These are phyloP conservation scores for Artemisia annua DNA, from an alignment of 129 eudicot species.

Conservation along the genomic window DNA sequence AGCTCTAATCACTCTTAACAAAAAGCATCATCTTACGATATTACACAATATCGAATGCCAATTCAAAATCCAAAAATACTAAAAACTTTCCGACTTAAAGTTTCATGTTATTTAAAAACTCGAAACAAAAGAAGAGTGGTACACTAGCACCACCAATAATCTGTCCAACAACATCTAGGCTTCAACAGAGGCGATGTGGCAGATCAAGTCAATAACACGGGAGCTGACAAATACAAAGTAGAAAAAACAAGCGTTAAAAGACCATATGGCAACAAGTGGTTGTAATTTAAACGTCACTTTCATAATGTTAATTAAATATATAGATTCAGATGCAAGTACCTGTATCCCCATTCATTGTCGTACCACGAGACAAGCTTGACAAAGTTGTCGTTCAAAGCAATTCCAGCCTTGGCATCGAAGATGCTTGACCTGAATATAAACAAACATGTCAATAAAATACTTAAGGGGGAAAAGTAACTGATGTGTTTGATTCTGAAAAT, in stretches of 20 bases:
- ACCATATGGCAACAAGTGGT: too few species aligned
- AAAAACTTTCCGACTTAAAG: not conserved
- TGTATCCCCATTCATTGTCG: slow-evolving; percentile 79
- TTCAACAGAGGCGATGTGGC: slow-evolving; percentile 51
- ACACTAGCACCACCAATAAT: not conserved
- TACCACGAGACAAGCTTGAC: slow-evolving; percentile 76
- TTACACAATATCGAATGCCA: too few species aligned
- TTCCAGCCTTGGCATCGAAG: slow-evolving; percentile 80
- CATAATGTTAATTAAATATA: not conserved
- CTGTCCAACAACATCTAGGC: slow-evolving; percentile 18
- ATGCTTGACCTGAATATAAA: slow-evolving; percentile 53
- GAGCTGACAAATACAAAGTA: slow-evolving; percentile 1
- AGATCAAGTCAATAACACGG: slow-evolving; percentile 63
- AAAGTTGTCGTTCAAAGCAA: slow-evolving; percentile 59
- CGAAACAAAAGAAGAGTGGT: not conserved
- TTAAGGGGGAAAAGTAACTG: not conserved
- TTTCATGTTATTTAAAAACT: not conserved
- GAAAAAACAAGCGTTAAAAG: too few species aligned
- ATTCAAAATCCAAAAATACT: not conserved
- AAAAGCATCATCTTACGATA: too few species aligned
- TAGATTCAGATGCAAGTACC: slow-evolving; percentile 32
- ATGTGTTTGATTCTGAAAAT: not conserved
- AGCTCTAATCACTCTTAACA: too few species aligned
- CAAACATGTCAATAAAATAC: too few species aligned
- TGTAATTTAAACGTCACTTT: too few species aligned